These are phyloP conservation scores for Umbelopsis sp. DNA, from an alignment of 192 early-diverging fungal species.

Conservation along the genomic window DNA sequence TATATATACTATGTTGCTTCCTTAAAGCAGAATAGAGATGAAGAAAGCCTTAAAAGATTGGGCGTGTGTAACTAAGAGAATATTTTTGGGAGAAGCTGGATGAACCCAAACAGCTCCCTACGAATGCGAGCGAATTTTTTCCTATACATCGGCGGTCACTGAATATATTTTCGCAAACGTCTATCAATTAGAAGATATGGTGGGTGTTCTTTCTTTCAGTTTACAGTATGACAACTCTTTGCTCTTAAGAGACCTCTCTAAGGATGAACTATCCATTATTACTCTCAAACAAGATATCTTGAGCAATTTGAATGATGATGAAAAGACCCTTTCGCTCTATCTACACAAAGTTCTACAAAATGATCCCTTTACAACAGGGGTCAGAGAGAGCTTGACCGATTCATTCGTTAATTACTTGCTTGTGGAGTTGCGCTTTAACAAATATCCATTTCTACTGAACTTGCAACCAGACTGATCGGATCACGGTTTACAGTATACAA, in stretches of 20 bases:
- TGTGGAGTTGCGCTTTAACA: constrained; percentile 5
- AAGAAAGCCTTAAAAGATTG: too few relatives aligned
- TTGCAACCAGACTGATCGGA: not conserved
- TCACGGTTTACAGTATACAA: not conserved
- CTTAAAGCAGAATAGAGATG: too few relatives aligned
- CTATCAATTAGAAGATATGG: not conserved
- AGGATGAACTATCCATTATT: not conserved
- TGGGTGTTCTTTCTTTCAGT: not conserved
- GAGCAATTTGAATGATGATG: not conserved
- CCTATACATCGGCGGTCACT: not conserved
- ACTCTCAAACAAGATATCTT: not conserved
- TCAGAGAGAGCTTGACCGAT: not conserved
- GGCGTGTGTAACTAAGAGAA: too few relatives aligned
- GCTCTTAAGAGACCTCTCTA: not conserved
- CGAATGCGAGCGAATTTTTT: not conserved
- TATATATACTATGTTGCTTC: too few relatives aligned
- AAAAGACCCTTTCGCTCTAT: not conserved
- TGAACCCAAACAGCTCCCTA: not conserved
- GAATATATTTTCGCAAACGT: not conserved
- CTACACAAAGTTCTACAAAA: not conserved
- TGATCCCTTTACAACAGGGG: constrained; percentile 1
- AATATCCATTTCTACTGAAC: not conserved
- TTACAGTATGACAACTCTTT: not conserved
- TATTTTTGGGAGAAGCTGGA: too few relatives aligned
- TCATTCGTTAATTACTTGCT: not conserved